phyloP scores from a whole-genome alignment of 202 grass and related monocot species.

The Dendrocalamus latiflorus region DNA sequence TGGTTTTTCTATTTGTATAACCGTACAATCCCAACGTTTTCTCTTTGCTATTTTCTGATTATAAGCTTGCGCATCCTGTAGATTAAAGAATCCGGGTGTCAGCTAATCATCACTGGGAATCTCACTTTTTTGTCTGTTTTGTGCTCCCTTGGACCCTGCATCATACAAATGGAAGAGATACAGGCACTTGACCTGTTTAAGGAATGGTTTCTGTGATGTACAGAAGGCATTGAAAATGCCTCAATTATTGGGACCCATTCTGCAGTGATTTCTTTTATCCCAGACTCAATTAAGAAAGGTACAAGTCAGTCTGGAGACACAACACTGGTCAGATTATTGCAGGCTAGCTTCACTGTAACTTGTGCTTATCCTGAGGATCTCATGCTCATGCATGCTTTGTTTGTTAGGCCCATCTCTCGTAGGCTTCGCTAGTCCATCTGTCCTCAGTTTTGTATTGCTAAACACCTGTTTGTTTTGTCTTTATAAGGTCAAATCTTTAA shows the following conservation, averaged over 20 bases:
- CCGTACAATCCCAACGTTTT: slow-evolving; percentile 36
- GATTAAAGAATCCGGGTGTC: slow-evolving; percentile 10
- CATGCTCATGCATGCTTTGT: background rate
- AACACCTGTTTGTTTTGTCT: slow-evolving; percentile 32
- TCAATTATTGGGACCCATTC: slow-evolving; percentile 27
- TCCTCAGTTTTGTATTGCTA: background rate
- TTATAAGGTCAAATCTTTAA: slow-evolving; percentile 32
- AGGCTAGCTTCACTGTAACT: slow-evolving; percentile 13
- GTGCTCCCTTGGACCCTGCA: slow-evolving; percentile 38
- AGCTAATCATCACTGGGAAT: slow-evolving; percentile 40
- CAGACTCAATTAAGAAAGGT: background rate
- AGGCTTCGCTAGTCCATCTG: slow-evolving; percentile 6
- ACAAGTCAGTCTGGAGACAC: background rate
- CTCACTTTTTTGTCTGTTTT: slow-evolving; percentile 31
- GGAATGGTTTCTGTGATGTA: background rate
- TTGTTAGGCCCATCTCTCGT: background rate
- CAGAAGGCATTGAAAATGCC: slow-evolving; percentile 14
- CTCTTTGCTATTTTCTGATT: slow-evolving; percentile 30
- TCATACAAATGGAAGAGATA: slow-evolving; percentile 39
- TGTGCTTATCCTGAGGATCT: background rate
- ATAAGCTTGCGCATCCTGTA: slow-evolving; percentile 14
- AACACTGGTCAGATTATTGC: slow-evolving; percentile 2
- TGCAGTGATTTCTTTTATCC: slow-evolving; percentile 7
- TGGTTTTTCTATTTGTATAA: slow-evolving; percentile 32
- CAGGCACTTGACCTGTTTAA: slow-evolving; percentile 9